Base-by-base conservation (phyloP, 495 filamentous ascomycete genomes). In the Cercophora newfieldiana region DNA sequence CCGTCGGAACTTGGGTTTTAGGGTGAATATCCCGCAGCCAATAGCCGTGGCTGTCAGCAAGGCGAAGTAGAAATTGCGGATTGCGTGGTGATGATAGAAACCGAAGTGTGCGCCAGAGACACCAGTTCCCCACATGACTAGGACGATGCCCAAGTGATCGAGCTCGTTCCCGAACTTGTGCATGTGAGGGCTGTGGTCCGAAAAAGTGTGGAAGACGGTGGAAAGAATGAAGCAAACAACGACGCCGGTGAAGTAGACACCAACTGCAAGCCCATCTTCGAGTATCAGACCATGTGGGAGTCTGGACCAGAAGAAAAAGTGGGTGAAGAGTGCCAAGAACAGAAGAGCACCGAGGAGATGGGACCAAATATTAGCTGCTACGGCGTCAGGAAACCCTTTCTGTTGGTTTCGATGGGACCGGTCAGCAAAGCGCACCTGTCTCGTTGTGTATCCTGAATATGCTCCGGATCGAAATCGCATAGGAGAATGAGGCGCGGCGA, bases 151-250 rank as follows among this genome's bases (percentile, higher is more conserved):
- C 7, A 64, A 33, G 47, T 64, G 50, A 53, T 64, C 62, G 50
- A 64, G 62, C 53, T 64, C 62, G 30, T 64, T 56, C 21, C 62
- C 49, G 16, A 56, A 56, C 16, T 64, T 64, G 50, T 64, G 62
- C 50, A 64, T 64, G 29, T 64, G 29, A n/a, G 62, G 50, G 33
- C 62, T 48, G 62, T 64, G 62, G 62, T 64, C 62, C 4, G 30
- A 64, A 7, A 64, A 64, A 19, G 51, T 56, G 62, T 64, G 62
- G 62, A n/a, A n/a, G 49, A 63, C 47, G 18, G 61, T 63, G 3
- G 49, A 63, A 14, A 63, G 61, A n/a, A 63, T 1, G 61, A 63
- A 63, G 28, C 61, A 63, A 48, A 63, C 29, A 12, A 63, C 49
- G 3, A 63, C 61, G 26, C 61, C 61, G 19, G 19, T 33, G n/a